Base-by-base conservation (phyloP, 768 basidiomycete genomes). In the Mycena olivaceomarginata region DNA sequence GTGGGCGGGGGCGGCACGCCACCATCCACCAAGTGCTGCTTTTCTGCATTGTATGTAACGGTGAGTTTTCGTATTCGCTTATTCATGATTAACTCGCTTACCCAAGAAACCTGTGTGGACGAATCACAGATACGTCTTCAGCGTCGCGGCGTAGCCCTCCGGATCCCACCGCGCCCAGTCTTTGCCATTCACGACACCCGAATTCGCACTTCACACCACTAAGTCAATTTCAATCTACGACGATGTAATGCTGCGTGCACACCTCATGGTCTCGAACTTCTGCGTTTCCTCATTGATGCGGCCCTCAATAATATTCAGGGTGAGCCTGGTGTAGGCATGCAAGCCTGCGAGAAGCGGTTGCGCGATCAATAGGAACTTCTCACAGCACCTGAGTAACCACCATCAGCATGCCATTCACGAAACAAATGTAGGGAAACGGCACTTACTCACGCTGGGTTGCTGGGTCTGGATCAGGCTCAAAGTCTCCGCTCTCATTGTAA, bases 81-180 rank as follows among this genome's bases (percentile, higher is more conserved):
- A 62, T 37, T 2, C n/a, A 67, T 45, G 48, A 37, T 20, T 3
- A 10, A 15, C 6, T 41, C 20, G 64, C 63, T 31, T 41, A 67
- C 72, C 22, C 5, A 37, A 5, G 6, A 67, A 22, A 15, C 37
- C 43, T 4, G 64, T 43, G 5, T 67, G 72, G 5, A 74, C 64
- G 12, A 74, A 74, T 2, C 22, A 37, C 4, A 45, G 10, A n/a
- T 59, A 74, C 1, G 10, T 11, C 18, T 13, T 40, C n/a, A 67
- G 25, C 16, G 41, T 48, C 20, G 25, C 8, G 2, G 43, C 43
- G 4, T 45, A 45, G 2, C 43, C 43, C 2, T 12, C 31, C 0
- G 64, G 65, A 20, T 74, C 64, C 65, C 65, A 67, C 4, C 37
- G 11, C 9, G 65, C 53, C 65, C 72, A 74, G 20, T 59, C 53